These are phyloP conservation scores for Vanilla planifolia DNA, from an alignment of 106 monocot species.

Conservation along the genomic window DNA sequence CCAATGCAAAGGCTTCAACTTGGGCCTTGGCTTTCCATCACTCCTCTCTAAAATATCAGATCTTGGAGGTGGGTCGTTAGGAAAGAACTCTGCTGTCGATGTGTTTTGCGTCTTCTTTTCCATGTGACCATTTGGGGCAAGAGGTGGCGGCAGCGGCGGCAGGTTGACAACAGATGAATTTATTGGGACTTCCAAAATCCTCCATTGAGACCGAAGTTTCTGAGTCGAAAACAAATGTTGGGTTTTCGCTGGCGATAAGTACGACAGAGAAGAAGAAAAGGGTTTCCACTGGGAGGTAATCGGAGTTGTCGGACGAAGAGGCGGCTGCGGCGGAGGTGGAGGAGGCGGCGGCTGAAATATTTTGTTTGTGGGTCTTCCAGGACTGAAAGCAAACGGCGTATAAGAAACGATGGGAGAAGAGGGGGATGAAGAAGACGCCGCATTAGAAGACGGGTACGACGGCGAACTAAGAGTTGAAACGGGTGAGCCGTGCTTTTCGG, in stretches of 20 bases:
- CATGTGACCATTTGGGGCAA: conserved; percentile 37
- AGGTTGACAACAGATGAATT: not conserved
- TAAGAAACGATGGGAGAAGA: conserved; percentile 17
- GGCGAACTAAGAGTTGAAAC: conserved; percentile 24
- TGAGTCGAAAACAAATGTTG: not conserved
- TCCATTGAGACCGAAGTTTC: conserved; percentile 8
- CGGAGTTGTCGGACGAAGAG: conserved; percentile 27
- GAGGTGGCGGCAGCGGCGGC: conserved; percentile 22
- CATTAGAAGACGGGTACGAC: conserved; percentile 31
- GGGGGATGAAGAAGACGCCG: conserved; percentile 13
- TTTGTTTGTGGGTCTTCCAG: conserved; percentile 1
- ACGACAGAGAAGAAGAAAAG: conserved; percentile 29
- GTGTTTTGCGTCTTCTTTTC: conserved; percentile 21
- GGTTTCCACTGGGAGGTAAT: conserved; percentile 32
- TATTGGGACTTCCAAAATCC: conserved; percentile 6
- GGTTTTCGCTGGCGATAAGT: conserved; percentile 16
- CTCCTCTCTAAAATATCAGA: conserved; percentile 16
- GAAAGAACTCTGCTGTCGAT: conserved; percentile 9
- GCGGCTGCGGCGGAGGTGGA: not conserved
- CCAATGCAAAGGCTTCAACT: conserved; percentile 95
- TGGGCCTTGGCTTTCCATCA: conserved; percentile 38
- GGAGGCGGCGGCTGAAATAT: conserved; percentile 7
- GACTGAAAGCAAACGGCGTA: conserved; percentile 18
- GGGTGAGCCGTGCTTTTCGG: conserved; percentile 3
- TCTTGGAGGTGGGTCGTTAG: not conserved